Conservation (phyloP, 495 filamentous ascomycete genomes). For the Margaritispora aquatica region DNA sequence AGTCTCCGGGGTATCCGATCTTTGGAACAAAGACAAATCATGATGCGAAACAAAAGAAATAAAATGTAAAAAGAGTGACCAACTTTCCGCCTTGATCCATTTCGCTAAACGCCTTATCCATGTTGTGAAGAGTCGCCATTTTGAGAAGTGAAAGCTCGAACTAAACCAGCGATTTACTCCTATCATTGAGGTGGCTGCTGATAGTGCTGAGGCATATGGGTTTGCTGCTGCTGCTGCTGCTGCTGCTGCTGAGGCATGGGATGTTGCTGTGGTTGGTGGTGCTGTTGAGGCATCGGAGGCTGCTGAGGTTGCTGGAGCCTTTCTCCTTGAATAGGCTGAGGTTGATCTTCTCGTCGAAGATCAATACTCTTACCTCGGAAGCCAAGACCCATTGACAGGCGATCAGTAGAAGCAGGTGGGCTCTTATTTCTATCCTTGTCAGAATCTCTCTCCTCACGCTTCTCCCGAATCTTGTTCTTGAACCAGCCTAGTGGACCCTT, state of each 20-base stretch:
- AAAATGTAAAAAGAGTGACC: not conserved
- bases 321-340: not conserved
- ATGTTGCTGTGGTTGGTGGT: too few relatives aligned
- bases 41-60: not conserved
- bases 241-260: too few relatives aligned
- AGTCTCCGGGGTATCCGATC: constrained; percentile 14
- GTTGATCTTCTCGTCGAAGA: constrained; percentile 18
- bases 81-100: not conserved
- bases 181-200: not conserved
- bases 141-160: too few relatives aligned
- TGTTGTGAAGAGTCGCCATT: not conserved
- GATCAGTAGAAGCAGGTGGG: constrained; percentile 22
- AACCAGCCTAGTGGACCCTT: constrained; percentile 80
- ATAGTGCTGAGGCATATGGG: too few relatives aligned
- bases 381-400: constrained; percentile 2
- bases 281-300: too few relatives aligned
- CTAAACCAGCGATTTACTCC: too few relatives aligned
- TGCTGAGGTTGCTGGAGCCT: not conserved
- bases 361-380: constrained; percentile 23
- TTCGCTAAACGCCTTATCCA: not conserved
- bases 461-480: constrained; percentile 74
- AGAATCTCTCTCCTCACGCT: constrained; percentile 43
- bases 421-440: constrained; percentile 25
- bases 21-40: constrained; percentile 8
- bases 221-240: too few relatives aligned